Percentiles rank a stretch among this genome's conserved stretches.
Conservation (phyloP, 2,329 filamentous ascomycete genomes). For the Arthrobotrys iridis region DNA sequence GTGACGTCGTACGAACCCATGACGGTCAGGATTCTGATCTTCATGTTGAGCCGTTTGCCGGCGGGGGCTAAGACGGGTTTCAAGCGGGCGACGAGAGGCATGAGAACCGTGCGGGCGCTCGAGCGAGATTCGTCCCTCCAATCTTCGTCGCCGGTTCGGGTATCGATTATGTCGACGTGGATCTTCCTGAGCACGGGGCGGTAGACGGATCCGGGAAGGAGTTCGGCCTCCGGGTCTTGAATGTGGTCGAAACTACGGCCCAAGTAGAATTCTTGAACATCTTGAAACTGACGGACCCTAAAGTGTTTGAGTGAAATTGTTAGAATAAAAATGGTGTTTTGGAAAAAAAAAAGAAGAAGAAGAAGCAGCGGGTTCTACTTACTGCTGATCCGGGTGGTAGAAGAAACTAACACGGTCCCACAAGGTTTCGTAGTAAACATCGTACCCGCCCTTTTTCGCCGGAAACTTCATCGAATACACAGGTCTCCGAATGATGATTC, state of each 20-base stretch:
- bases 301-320: background rate
- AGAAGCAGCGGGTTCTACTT: background rate
- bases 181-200: constrained; percentile 1
- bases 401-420: constrained; percentile 15
- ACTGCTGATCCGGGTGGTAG: constrained; percentile 12
- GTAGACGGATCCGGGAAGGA: background rate
- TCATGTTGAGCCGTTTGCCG: background rate
- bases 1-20: background rate
- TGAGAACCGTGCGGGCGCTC: background rate
- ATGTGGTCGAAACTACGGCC: background rate
- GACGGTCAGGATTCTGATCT: constrained; percentile 1
- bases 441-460: background rate
- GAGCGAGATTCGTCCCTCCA: background rate
- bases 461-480: constrained; percentile 11
- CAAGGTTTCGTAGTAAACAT: constrained; percentile 8
- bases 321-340: too few species aligned
- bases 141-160: constrained; percentile 1
- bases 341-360: background rate
- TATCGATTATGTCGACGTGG: constrained; percentile 19
- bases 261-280: constrained; percentile 14
- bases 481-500: constrained; percentile 6
- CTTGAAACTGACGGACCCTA: constrained; percentile 9
- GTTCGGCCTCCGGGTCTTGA: constrained; percentile 2
- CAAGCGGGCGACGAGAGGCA: constrained; percentile 11
- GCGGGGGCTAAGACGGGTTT: background rate